Evolutionary conservation across 225 moss, liverwort and hornwort species (phyloP), one percentile per base, ranked within the genome.

Genomic region (Lunularia cruciata): DNA sequence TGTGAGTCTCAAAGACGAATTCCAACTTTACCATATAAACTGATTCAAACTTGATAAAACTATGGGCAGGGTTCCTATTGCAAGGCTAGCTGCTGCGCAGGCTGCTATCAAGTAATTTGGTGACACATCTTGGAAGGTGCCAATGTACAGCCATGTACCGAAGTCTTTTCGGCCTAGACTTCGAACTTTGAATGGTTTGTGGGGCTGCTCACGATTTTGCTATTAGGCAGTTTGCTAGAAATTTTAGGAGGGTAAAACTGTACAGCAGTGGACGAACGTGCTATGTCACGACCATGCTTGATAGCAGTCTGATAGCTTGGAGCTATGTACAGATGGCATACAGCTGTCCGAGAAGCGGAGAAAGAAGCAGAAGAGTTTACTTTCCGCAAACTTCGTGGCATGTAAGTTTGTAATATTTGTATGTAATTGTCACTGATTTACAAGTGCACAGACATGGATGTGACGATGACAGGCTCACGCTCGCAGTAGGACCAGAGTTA

Each of bases 1-100:
- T n/a, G n/a, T n/a, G n/a, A n/a, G n/a, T n/a, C n/a, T n/a, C n/a
- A n/a, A n/a, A n/a, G n/a, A n/a, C n/a, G n/a, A n/a, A n/a, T n/a
- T n/a, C n/a, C n/a, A n/a, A n/a, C n/a, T n/a, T n/a, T n/a, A n/a
- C n/a, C n/a, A n/a, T n/a, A n/a, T n/a, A n/a, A n/a, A n/a, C n/a
- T n/a, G n/a, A n/a, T n/a, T n/a, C n/a, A n/a, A n/a, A n/a, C n/a
- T n/a, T n/a, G n/a, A n/a, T n/a, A n/a, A n/a, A n/a, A n/a, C n/a
- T n/a, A 0, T 22, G 39, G 67, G 75, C 87, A 94, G 94, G 82
- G 94, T 95, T 58, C 94, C 94, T 36, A 95, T 95, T 62, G 94
- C 94, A 57, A 86, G 94, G 45, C 72, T 95, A 84, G 94, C 91
- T 62, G 94, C 94, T 20, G 94, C 92, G 47, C 94, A 95, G 83